phyloP scores from a whole-genome alignment of 768 basidiomycete genomes.

The Mycena galericulata region DNA sequence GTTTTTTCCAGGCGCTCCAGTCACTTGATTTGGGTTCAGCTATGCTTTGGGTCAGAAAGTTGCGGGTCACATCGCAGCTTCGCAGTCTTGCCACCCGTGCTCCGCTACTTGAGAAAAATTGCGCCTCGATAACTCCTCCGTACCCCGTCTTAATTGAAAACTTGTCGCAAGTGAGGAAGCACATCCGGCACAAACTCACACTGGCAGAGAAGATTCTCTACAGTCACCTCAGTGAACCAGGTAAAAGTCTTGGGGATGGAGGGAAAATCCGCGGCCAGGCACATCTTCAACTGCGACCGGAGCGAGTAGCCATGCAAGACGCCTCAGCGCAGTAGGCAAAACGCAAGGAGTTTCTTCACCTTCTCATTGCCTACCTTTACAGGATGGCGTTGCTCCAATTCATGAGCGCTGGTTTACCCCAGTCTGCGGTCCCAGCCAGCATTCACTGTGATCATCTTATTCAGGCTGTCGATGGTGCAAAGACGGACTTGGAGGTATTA shows the following conservation, averaged over 20 bases:
- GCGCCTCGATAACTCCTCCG: constrained; percentile 83
- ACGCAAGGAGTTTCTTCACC: neutral
- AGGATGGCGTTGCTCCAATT: constrained; percentile 97
- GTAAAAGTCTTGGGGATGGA: constrained; percentile 72
- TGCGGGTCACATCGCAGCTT: neutral
- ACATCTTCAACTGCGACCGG: constrained; percentile 91
- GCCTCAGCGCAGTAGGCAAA: constrained; percentile 85
- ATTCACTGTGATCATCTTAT: constrained; percentile 99
- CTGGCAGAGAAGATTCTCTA: constrained; percentile 99
- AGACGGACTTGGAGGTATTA: constrained; percentile 82
- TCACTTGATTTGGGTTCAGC: no score
- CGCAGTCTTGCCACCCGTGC: constrained; percentile 52
- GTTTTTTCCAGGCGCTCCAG: no score
- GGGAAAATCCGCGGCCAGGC: constrained; percentile 85
- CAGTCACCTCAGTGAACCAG: constrained; percentile 87
- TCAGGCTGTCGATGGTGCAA: constrained; percentile 91
- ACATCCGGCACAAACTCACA: constrained; percentile 85
- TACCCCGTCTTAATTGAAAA: constrained; percentile 79
- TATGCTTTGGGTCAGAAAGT: constrained; percentile 15
- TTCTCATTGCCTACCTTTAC: constrained; percentile 27
- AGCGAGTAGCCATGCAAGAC: constrained; percentile 98
- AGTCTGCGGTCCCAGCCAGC: constrained; percentile 87
- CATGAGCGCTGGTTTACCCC: constrained; percentile 92
- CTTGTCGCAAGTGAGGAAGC: constrained; percentile 73
- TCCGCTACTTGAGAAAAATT: constrained; percentile 54